Conservation (phyloP, 148 eudicot genomes). For the Chenopodium suecicum region DNA sequence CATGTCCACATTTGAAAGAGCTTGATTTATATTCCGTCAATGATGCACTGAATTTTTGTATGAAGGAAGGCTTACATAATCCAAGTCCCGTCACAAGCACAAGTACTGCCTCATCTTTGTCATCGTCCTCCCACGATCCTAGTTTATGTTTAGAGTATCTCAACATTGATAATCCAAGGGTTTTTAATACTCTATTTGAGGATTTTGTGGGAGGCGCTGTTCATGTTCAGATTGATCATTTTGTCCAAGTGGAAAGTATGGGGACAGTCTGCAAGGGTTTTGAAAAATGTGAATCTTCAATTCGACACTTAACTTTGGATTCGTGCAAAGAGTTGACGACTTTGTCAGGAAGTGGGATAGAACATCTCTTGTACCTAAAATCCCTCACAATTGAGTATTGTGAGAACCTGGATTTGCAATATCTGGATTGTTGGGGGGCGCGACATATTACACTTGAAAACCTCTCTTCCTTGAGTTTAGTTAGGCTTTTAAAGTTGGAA, state of each 20-base stretch:
- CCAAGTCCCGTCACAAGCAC: neutral
- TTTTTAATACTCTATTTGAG: neutral
- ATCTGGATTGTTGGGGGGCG: neutral
- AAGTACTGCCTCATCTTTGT: neutral
- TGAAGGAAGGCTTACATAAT: neutral
- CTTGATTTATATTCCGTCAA: neutral
- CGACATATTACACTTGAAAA: neutral
- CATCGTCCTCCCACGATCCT: neutral
- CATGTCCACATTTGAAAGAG: neutral
- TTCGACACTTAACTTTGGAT: neutral
- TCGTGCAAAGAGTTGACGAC: neutral
- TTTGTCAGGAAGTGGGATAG: neutral
- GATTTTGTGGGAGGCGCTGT: neutral
- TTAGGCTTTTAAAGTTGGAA: neutral
- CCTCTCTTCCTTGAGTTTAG: slow-evolving; percentile 11
- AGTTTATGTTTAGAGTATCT: neutral
- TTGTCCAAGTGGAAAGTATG: neutral
- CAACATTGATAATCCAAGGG: neutral
- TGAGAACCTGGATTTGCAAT: neutral
- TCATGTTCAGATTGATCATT: neutral
- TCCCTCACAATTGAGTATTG: neutral
- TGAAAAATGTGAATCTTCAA: neutral
- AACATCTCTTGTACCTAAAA: neutral
- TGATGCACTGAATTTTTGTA: neutral
- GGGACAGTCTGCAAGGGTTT: neutral